Evolutionary conservation across 1,139 yeast genomes (phyloP), one percentile per base, ranked within the genome.

Genomic region (Diutina siamensis): DNA sequence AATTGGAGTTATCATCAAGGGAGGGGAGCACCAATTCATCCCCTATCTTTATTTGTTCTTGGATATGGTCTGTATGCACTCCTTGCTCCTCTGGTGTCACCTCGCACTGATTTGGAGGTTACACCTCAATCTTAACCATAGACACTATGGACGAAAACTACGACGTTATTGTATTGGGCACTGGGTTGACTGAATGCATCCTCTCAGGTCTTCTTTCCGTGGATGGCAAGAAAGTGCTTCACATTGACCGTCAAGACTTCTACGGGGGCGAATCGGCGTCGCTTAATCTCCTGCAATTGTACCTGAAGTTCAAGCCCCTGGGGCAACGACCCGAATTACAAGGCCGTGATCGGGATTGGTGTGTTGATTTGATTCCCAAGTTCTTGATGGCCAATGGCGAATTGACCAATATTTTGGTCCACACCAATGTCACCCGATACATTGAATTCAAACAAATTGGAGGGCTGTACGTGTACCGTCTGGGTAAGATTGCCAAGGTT

Each of bases 351-450:
- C 77, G 98, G 53, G 98, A 92, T 63, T 92, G 98, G 97, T 88
- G 94, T 63, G 89, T 92, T 48, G 99, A 92, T 61, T 73, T 92
- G 68, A 88, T 92, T 57, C 99, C 99, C 45, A 92, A 92, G 68
- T 92, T 92, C 57, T 72, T 94, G 56, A 94, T 92, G 98, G 94
- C 97, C 48, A 87, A 88, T 58, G 99, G 99, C 38, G 99, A 92
- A 62, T 76, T 92, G 67, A 89, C 97, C 55, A 89, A 89, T 63
- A 94, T 92, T 56, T 76, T 92, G 58, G 92, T 85, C 35, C 96
- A 89, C 63, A 92, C 98, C 22, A 92, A 89, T 57, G 98, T 92
- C 46, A 89, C 97, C 22, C 76, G 96, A 53, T 92, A 89, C 63
- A 83, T 94, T 58, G 97, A 92, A 61, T 94, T 94, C 68, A 89